Conservation (phyloP, 208 protist genomes). For the Acanthamoeba royreba region DNA sequence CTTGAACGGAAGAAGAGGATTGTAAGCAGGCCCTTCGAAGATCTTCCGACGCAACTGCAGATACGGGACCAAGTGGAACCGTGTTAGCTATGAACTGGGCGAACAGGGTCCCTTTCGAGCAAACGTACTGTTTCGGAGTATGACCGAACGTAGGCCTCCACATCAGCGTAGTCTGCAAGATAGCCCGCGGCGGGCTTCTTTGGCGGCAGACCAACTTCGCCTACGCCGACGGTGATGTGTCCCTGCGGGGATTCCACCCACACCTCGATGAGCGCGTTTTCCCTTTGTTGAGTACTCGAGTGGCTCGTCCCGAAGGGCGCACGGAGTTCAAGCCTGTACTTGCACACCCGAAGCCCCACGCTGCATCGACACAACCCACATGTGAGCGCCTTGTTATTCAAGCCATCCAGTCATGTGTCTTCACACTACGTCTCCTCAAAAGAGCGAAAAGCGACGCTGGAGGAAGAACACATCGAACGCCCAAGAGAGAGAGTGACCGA, state of each 20-base stretch:
- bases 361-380: no score
- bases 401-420: no score
- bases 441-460: no score
- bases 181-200: slow-evolving; percentile 13
- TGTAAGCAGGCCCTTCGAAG: no score
- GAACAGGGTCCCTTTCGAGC: no score
- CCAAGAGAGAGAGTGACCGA: no score
- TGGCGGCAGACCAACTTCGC: not conserved
- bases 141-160: not conserved
- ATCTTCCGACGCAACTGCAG: no score
- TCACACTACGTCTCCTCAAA: no score
- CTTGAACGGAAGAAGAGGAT: no score
- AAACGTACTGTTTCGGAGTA: not conserved
- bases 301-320: not conserved
- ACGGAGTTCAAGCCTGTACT: not conserved
- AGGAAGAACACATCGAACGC: no score
- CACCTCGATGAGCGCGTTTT: slow-evolving; percentile 30
- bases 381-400: no score
- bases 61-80: not conserved
- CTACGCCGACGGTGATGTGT: not conserved
- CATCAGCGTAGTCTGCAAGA: not conserved
- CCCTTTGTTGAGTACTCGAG: not conserved
- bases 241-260: not conserved
- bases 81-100: no score
- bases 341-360: not conserved